Percentiles rank a stretch among this genome's conserved stretches.
Conservation (phyloP, 768 basidiomycete species). For the Tricholoma terreum region DNA sequence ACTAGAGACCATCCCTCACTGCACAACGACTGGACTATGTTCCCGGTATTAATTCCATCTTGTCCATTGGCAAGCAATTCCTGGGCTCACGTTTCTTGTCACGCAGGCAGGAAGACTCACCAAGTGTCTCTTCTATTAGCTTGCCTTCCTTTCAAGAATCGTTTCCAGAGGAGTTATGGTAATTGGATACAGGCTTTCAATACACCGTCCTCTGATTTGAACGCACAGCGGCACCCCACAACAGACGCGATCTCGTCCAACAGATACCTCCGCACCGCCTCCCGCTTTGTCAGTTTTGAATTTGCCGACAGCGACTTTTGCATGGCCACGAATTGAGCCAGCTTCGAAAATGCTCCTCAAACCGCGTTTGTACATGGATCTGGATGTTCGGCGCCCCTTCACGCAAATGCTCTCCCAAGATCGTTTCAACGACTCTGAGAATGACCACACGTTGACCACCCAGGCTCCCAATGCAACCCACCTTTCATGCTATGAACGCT, state of each 20-base stretch:
- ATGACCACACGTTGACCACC: not conserved
- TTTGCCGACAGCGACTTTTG: not conserved
- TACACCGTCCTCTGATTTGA: not conserved
- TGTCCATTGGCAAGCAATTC: not conserved
- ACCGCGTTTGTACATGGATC: not conserved
- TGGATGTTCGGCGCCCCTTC: not conserved
- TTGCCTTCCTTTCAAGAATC: conserved; percentile 18
- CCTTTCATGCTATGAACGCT: not conserved
- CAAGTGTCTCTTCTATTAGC: conserved; percentile 1
- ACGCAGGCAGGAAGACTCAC: not conserved
- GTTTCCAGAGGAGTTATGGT: conserved; percentile 13
- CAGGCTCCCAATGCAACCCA: not conserved
- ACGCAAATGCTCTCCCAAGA: not conserved
- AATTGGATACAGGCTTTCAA: not conserved
- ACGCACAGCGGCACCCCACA: not conserved
- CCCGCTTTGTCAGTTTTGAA: not conserved
- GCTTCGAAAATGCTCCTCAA: not conserved
- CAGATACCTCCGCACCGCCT: not conserved
- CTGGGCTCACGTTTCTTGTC: not conserved
- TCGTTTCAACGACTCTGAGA: not conserved
- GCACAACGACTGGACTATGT: not conserved
- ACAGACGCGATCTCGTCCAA: not conserved
- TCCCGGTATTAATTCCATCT: too few relatives aligned
- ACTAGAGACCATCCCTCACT: not conserved
- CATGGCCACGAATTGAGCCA: not conserved